Percentiles rank a stretch among this genome's conserved stretches.
These are phyloP conservation scores for Ustilago esculenta DNA, from an alignment of 1,284 basidiomycete genomes.

Conservation along the genomic window DNA sequence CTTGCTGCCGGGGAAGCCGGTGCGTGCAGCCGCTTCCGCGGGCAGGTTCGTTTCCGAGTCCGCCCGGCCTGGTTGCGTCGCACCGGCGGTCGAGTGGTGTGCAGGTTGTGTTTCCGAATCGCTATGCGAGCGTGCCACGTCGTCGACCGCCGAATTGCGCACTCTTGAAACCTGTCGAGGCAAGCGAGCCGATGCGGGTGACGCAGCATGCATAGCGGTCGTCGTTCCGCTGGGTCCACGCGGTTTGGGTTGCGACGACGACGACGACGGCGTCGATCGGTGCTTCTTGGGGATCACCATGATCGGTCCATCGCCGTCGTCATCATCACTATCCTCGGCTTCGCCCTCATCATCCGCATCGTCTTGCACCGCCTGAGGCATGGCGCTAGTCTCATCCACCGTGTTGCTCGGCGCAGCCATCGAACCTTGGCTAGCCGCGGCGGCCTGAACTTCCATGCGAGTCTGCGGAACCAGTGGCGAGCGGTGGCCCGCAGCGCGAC, in stretches of 20 bases:
- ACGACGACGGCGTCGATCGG: too few species aligned
- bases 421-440: too few species aligned
- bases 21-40: slow-evolving; percentile 4
- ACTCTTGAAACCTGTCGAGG: too few species aligned
- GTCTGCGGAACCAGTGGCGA: too few species aligned
- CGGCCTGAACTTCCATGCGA: too few species aligned
- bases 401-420: too few species aligned
- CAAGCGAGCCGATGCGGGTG: too few species aligned
- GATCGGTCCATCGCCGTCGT: slow-evolving; percentile 60
- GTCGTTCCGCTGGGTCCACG: slow-evolving; percentile 9
- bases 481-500: too few species aligned
- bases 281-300: slow-evolving; percentile 50
- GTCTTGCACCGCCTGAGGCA: slow-evolving; percentile 8
- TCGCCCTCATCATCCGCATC: slow-evolving; percentile 39
- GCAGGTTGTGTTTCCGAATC: slow-evolving; percentile 18
- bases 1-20: slow-evolving; percentile 9
- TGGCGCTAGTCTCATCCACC: too few species aligned
- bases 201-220: slow-evolving; percentile 13
- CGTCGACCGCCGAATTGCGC: neutral
- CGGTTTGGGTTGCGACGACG: too few species aligned
- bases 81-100: neutral
- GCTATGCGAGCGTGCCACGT: slow-evolving; percentile 13
- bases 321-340: slow-evolving; percentile 47
- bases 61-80: slow-evolving; percentile 5
- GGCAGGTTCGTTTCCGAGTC: slow-evolving; percentile 28